Base-by-base conservation (phyloP, 345 rosid genomes). In the Populus deltoides region DNA sequence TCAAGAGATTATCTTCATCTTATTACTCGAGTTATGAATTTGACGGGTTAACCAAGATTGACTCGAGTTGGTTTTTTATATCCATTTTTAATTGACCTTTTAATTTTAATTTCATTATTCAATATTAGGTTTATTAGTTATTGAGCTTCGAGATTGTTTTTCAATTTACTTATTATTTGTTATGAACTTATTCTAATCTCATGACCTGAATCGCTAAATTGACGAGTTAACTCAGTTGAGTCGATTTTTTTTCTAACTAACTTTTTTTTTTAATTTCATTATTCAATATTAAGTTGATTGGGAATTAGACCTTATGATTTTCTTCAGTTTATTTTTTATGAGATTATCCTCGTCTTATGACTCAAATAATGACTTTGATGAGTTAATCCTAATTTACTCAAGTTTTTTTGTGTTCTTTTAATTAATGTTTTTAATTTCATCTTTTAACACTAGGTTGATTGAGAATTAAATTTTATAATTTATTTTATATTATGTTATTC, bases 11-110 rank as follows among this genome's bases (percentile, higher is more conserved):
- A 41, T 41, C 5, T 41, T 10, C 15, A 41, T 41, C 4, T 10
- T 4, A 0, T 41, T 3, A 0, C 45, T 41, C 15, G 0, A 0
- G 0, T 41, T 4, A 0, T 0, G 4, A 0, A 1, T 10, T 10
- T 10, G 4, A 10, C 1, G 0, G 0, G 1, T 10, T 10, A 41
- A 10, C 1, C 12, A 2, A 2, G 0, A 2, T 41, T 10, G 0
- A 41, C 45, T 41, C 0, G 4, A 10, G 13, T 10, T 39, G 2
- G 0, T 39, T 9, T 39, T 39, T 1, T 9, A 3, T 39, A 9
- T 33, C 1, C 1, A 33, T 41, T 10, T 41, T 41, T 41, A 41
- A 41, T 41, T 1, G 0, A 41, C 3, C 0, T 41, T 2, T 2
- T 2, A 41, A 9, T 12, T 41, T 10, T 0, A 0, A 41, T 41